phyloP scores from a whole-genome alignment of 2,329 filamentous ascomycete genomes.

The Simplicillium sp. region DNA sequence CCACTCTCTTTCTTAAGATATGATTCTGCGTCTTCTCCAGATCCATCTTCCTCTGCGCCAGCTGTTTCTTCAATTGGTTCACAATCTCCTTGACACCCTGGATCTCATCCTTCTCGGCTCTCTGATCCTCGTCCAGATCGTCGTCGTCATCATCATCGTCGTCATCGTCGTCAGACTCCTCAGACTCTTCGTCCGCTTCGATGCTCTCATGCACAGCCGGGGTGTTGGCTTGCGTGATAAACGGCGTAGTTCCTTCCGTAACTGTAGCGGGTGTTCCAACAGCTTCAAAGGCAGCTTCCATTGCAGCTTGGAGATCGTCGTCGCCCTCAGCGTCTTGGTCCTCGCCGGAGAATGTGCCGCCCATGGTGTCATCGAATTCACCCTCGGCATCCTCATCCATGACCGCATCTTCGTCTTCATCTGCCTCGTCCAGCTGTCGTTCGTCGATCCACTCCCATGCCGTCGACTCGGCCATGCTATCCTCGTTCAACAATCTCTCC shows the following conservation, averaged over 20 bases:
- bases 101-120: constrained; percentile 37
- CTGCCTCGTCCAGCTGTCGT: constrained; percentile 26
- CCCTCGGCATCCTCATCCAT: constrained; percentile 50
- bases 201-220: constrained; percentile 35
- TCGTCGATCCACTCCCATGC: constrained; percentile 58
- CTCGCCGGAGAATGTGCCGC: background rate
- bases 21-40: constrained; percentile 32
- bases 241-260: constrained; percentile 34
- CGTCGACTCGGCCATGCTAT: constrained; percentile 51
- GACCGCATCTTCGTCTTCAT: constrained; percentile 36
- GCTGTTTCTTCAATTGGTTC: constrained; percentile 40
- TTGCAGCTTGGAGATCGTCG: constrained; percentile 43
- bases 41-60: constrained; percentile 34
- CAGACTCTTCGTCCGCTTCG: constrained; percentile 26
- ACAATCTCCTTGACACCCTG: constrained; percentile 48
- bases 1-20: constrained; percentile 40
- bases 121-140: constrained; percentile 44
- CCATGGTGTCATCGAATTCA: constrained; percentile 41
- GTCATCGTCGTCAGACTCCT: constrained; percentile 35
- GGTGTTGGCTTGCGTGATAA: constrained; percentile 32
- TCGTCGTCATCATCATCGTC: constrained; percentile 44
- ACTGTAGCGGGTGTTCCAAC: constrained; percentile 32
- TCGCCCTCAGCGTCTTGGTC: constrained; percentile 41
- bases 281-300: constrained; percentile 29
- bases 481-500: constrained; percentile 61